These are phyloP conservation scores for Backusella liffmaniae DNA, from an alignment of 192 early-diverging fungal species.

Conservation along the genomic window DNA sequence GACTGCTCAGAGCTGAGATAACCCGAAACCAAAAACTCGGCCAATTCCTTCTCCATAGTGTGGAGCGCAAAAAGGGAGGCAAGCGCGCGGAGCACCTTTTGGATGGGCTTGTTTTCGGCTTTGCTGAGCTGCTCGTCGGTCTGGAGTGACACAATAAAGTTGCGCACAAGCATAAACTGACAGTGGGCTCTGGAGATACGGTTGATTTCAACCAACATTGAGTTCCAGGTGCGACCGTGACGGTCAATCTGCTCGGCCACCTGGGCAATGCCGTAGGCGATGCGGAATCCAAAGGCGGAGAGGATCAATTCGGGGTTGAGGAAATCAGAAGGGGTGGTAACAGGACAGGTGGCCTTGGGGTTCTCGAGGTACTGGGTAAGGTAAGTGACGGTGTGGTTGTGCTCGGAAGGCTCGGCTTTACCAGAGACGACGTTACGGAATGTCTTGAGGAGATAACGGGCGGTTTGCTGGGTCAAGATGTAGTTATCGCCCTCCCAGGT, in stretches of 20 bases:
- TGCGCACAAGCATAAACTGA: slow-evolving; percentile 70
- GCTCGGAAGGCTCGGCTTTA: slow-evolving; percentile 45
- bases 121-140: slow-evolving; percentile 39
- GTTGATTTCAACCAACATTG: slow-evolving; percentile 72
- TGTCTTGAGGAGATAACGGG: slow-evolving; percentile 74
- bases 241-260: slow-evolving; percentile 63
- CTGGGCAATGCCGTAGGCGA: slow-evolving; percentile 60
- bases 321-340: slow-evolving; percentile 47
- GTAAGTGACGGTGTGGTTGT: slow-evolving; percentile 44
- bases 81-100: slow-evolving; percentile 43
- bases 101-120: slow-evolving; percentile 28
- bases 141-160: slow-evolving; percentile 66
- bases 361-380: slow-evolving; percentile 51
- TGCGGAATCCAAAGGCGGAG: slow-evolving; percentile 74
- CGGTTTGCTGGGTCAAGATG: slow-evolving; percentile 83
- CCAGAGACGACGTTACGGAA: slow-evolving; percentile 55
- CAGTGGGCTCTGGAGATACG: slow-evolving; percentile 75
- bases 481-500: slow-evolving; percentile 89
- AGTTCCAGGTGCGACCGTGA: slow-evolving; percentile 69
- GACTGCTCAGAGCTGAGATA: slow-evolving; percentile 53
- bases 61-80: slow-evolving; percentile 58
- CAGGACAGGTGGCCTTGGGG: slow-evolving; percentile 60
- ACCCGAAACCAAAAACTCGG: slow-evolving; percentile 58
- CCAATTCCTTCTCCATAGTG: slow-evolving; percentile 68
- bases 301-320: slow-evolving; percentile 61